Conservation (phyloP, 495 filamentous ascomycete genomes). For the Patellaria atrata region DNA sequence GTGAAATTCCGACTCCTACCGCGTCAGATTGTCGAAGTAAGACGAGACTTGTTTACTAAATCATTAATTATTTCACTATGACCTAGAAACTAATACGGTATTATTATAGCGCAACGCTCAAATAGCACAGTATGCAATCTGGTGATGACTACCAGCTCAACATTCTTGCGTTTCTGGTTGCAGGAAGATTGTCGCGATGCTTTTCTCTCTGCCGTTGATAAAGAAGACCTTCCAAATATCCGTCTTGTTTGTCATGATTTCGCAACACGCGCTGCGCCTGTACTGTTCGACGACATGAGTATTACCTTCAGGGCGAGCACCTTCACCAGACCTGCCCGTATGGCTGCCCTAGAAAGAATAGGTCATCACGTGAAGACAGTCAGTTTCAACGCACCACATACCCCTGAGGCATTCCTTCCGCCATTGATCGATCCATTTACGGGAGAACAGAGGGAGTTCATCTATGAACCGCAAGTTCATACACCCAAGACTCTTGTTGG, state of each 20-base stretch:
- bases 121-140: slow-evolving; percentile 28
- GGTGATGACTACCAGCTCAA: slow-evolving; percentile 25
- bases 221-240: slow-evolving; percentile 32
- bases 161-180: slow-evolving; percentile 37
- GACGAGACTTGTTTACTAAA: slow-evolving; percentile 14
- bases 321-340: slow-evolving; percentile 50
- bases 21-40: slow-evolving; percentile 12
- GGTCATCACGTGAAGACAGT: slow-evolving; percentile 57
- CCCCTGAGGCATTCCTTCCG: slow-evolving; percentile 55
- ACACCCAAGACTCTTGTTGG: slow-evolving; percentile 12
- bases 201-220: slow-evolving; percentile 28
- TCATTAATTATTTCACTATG: slow-evolving; percentile 1
- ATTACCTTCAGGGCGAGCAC: slow-evolving; percentile 54
- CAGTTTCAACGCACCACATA: slow-evolving; percentile 56
- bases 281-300: slow-evolving; percentile 36
- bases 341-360: slow-evolving; percentile 55
- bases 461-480: slow-evolving; percentile 54
- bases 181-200: slow-evolving; percentile 31
- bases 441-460: slow-evolving; percentile 57
- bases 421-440: slow-evolving; percentile 56
- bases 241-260: slow-evolving; percentile 41
- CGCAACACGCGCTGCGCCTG: slow-evolving; percentile 31
- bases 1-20: slow-evolving; percentile 26
- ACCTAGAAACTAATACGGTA: slow-evolving; percentile 5
- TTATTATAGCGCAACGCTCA: slow-evolving; percentile 11